Base-by-base conservation (phyloP, 148 eudicot species). In the Rhododendron griersonianum region DNA sequence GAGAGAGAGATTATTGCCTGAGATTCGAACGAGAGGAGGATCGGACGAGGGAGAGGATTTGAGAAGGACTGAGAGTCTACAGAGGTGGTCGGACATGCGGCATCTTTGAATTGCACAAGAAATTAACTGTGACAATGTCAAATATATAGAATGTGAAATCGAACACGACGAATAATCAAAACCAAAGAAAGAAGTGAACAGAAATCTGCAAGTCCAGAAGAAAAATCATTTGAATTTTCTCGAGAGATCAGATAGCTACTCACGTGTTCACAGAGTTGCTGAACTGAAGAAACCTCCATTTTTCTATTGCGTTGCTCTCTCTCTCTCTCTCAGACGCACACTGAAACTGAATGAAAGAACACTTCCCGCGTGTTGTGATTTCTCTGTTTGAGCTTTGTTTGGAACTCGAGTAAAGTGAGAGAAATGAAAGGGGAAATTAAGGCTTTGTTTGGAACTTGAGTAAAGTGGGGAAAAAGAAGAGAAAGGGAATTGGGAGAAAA, bases 61-160 rank as follows among this genome's bases (percentile, higher is more conserved):
- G 48, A 95, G 25, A 57, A 88, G 39, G 13, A 93, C 91, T 7
- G 98, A 92, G 10, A 95, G 84, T 35, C 95, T 89, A 84, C 94
- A 92, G 15, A 91, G 90, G 63, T 90, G 90, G 33, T 84, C 92
- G 21, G 92, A 90, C 81, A 81, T 85, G 61, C 96, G 93, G 75
- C 98, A 95, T 83, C 98, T 81, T 87, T 88, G 95, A 76, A 91
- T 85, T 77, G 98, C 93, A 55, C 88, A 88, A 48, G 90, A 87
- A 83, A 95, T 95, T 67, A 93, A 87, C 98, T 95, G 92, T 2
- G 5, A 18, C 71, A 88, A 6, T 41, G 55, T 25, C 65, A 59
- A 19, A 15, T 13, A 63, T n/a, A 53, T 13, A 8, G 45, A 86
- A 37, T 39, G 78, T 15, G 50, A n/a, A 18, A 71, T 41, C 0